These are phyloP conservation scores for Brettanomyces anomalus DNA, from an alignment of 805 yeast species.

Conservation along the genomic window DNA sequence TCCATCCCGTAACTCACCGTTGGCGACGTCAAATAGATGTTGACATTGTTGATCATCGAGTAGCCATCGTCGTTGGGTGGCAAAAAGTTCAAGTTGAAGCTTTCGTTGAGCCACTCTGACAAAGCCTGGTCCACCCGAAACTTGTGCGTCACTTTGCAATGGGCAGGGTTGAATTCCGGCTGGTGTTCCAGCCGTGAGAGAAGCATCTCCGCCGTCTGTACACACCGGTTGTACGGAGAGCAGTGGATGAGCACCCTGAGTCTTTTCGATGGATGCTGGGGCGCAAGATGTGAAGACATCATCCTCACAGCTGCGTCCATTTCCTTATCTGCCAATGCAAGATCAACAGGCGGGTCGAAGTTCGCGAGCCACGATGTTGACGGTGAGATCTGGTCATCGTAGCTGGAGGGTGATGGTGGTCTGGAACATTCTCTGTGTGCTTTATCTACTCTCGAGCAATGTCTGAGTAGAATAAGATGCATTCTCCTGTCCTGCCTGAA, in stretches of 20 bases:
- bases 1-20: constrained; percentile 9
- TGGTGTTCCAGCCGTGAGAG: constrained; percentile 11
- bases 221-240: constrained; percentile 36
- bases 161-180: constrained; percentile 2
- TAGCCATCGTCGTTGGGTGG: constrained; percentile 40
- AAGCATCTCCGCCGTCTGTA: constrained; percentile 31
- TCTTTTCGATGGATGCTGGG: constrained; percentile 1
- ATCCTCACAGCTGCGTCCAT: constrained; percentile 21
- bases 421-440: constrained; percentile 8
- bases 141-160: constrained; percentile 8
- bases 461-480: constrained; percentile 27
- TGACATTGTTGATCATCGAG: constrained; percentile 29
- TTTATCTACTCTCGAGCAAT: constrained; percentile 26
- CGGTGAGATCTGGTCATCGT: not conserved
- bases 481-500: too few relatives aligned
- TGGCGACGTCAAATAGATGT: constrained; percentile 26
- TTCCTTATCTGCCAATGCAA: constrained; percentile 15
- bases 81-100: constrained; percentile 28
- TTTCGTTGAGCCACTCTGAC: constrained; percentile 35
- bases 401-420: constrained; percentile 2
- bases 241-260: constrained; percentile 25
- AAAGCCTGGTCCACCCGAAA: constrained; percentile 33
- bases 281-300: constrained; percentile 16
- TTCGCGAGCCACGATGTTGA: constrained; percentile 24
- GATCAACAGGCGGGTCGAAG: constrained; percentile 28